Conservation (phyloP, 1,139 yeast genomes). For the Tardiomyces digboiensis region DNA sequence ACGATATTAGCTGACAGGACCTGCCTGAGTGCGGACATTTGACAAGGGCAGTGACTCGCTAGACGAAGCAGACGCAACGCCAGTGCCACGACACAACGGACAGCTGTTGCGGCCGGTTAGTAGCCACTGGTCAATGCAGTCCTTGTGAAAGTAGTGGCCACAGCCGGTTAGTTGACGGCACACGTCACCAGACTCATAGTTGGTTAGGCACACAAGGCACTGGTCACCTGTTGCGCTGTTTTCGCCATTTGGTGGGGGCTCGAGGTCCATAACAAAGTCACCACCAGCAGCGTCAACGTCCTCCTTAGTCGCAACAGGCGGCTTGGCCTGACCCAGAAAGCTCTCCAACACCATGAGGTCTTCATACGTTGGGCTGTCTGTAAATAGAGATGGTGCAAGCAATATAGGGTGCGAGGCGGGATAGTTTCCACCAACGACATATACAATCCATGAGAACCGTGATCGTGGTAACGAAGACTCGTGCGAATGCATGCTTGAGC, state of each 20-base stretch:
- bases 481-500: neutral
- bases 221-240: constrained; percentile 19
- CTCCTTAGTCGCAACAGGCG: constrained; percentile 33
- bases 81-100: constrained; percentile 45
- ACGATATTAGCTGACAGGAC: too few relatives aligned
- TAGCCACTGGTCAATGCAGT: constrained; percentile 50
- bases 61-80: too few relatives aligned
- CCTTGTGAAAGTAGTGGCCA: constrained; percentile 40
- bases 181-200: constrained; percentile 36
- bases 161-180: constrained; percentile 37
- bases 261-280: constrained; percentile 13
- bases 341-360: constrained; percentile 36
- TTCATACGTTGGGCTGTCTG: constrained; percentile 41
- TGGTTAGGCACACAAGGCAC: constrained; percentile 43
- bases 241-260: constrained; percentile 5
- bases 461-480: constrained; percentile 2
- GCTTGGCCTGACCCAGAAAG: constrained; percentile 36
- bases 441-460: constrained; percentile 39
- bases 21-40: too few relatives aligned
- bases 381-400: constrained; percentile 36
- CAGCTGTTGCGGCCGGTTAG: constrained; percentile 44
- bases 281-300: constrained; percentile 35
- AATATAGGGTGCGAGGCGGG: constrained; percentile 39
- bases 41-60: too few relatives aligned
- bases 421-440: constrained; percentile 41